Conservation (phyloP, 768 basidiomycete species). For the Mrakia blollopis region DNA sequence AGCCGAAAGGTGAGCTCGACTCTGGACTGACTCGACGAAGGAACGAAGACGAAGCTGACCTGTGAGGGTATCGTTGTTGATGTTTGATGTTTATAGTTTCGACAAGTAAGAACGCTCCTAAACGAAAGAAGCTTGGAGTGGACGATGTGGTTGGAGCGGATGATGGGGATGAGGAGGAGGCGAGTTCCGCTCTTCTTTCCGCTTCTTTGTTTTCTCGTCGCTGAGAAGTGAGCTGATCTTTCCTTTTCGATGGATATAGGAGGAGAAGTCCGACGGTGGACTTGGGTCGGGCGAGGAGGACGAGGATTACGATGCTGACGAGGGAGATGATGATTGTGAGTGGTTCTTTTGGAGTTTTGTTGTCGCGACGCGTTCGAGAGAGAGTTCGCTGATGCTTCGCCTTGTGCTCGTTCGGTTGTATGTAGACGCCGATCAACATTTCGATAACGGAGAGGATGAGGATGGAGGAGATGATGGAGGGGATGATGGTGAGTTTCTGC, state of each 20-base stretch:
- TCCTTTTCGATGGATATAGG: not conserved
- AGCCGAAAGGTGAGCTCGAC: constrained; percentile 6
- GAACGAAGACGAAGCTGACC: too few relatives aligned
- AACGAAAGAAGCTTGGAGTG: constrained; percentile 22
- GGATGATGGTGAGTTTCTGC: constrained; percentile 16
- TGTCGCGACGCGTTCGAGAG: not conserved
- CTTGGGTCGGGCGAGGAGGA: constrained; percentile 21
- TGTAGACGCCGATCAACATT: constrained; percentile 31
- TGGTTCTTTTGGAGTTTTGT: not conserved
- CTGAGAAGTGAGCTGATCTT: not conserved
- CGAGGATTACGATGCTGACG: constrained; percentile 32
- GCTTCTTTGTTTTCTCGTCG: not conserved
- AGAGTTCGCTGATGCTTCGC: not conserved
- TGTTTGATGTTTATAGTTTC: not conserved
- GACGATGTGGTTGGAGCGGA: constrained; percentile 14
- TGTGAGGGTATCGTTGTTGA: too few relatives aligned
- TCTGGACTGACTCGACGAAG: too few relatives aligned
- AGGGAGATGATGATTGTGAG: constrained; percentile 33
- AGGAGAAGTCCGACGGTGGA: constrained; percentile 12
- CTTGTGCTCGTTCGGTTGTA: not conserved
- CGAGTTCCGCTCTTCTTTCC: not conserved
- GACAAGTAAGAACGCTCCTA: not conserved
- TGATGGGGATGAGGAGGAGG: constrained; percentile 25
- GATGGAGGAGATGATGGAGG: constrained; percentile 28
- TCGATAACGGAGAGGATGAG: constrained; percentile 33